Evolutionary conservation across 495 filamentous ascomycete genomes (phyloP).

Genomic region (Xylaria castorea): DNA sequence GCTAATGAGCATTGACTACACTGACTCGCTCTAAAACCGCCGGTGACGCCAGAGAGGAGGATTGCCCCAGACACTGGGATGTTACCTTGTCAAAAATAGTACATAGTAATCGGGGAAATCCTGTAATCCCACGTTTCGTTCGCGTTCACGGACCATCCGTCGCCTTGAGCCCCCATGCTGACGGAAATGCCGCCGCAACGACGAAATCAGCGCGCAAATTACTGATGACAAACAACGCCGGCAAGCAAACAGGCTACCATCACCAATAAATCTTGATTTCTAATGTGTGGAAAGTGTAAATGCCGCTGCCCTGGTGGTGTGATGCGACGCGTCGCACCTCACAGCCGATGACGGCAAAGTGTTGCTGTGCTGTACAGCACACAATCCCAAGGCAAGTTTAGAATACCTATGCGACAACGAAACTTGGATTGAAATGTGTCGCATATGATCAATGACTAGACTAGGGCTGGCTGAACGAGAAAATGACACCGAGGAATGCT

Average conservation of each 20-base stretch:
- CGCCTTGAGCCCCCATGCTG: slow-evolving; percentile 15
- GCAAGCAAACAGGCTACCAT: neutral
- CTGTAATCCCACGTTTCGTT: slow-evolving; percentile 29
- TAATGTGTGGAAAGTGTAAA: slow-evolving; percentile 14
- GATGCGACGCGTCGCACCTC: slow-evolving; percentile 19
- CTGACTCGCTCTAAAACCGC: slow-evolving; percentile 17
- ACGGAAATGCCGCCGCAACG: slow-evolving; percentile 20
- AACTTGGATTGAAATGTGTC: slow-evolving; percentile 21
- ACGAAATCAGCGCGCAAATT: slow-evolving; percentile 15
- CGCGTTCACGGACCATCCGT: slow-evolving; percentile 22
- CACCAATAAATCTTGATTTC: slow-evolving; percentile 23
- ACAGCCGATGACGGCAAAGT: slow-evolving; percentile 11
- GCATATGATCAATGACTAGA: slow-evolving; percentile 23
- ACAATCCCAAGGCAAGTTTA: slow-evolving; percentile 20
- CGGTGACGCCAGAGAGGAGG: slow-evolving; percentile 26
- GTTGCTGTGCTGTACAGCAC: slow-evolving; percentile 8
- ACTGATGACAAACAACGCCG: slow-evolving; percentile 23
- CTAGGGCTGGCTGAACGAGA: neutral
- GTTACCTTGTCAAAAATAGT: slow-evolving; percentile 29
- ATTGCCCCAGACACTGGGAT: slow-evolving; percentile 21
- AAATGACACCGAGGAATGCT: slow-evolving; percentile 2
- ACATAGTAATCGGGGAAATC: slow-evolving; percentile 11
- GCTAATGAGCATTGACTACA: neutral
- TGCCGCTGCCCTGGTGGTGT: slow-evolving; percentile 19
- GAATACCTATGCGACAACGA: slow-evolving; percentile 6